Evolutionary conservation across 2,329 filamentous ascomycete species (phyloP).

Genomic region (Pestalotiopsis sp.): DNA sequence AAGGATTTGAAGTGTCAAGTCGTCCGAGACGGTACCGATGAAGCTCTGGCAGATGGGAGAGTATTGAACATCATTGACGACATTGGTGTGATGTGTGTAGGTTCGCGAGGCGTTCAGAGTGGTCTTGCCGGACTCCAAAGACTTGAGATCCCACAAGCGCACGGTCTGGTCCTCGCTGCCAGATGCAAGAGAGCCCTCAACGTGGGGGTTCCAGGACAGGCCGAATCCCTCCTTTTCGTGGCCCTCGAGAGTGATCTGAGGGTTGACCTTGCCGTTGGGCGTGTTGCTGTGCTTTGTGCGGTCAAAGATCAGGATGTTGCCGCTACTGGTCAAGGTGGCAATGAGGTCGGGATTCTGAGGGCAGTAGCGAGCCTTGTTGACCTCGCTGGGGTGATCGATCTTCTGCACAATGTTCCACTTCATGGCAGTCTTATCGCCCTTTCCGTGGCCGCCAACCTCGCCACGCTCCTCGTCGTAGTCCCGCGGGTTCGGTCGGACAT

Average conservation of each 20-base stretch:
- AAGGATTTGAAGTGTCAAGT: constrained; percentile 88
- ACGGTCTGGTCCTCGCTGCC: constrained; percentile 93
- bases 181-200: constrained; percentile 79
- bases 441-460: constrained; percentile 92
- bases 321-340: constrained; percentile 87
- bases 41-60: constrained; percentile 84
- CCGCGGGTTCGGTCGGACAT: constrained; percentile 69
- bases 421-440: constrained; percentile 72
- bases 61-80: constrained; percentile 97
- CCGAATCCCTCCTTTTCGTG: constrained; percentile 91
- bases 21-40: constrained; percentile 93
- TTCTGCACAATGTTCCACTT: constrained; percentile 93
- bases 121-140: constrained; percentile 70
- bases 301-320: constrained; percentile 90
- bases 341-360: constrained; percentile 97
- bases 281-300: constrained; percentile 87
- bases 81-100: constrained; percentile 85
- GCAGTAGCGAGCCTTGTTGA: constrained; percentile 98
- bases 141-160: constrained; percentile 85
- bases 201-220: constrained; percentile 87
- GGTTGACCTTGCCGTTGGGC: constrained; percentile 73
- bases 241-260: constrained; percentile 82
- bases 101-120: constrained; percentile 70
- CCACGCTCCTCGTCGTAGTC: constrained; percentile 91
- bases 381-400: constrained; percentile 94